Evolutionary conservation across 306 rosid species (phyloP).

Genomic region (Geum urbanum): DNA sequence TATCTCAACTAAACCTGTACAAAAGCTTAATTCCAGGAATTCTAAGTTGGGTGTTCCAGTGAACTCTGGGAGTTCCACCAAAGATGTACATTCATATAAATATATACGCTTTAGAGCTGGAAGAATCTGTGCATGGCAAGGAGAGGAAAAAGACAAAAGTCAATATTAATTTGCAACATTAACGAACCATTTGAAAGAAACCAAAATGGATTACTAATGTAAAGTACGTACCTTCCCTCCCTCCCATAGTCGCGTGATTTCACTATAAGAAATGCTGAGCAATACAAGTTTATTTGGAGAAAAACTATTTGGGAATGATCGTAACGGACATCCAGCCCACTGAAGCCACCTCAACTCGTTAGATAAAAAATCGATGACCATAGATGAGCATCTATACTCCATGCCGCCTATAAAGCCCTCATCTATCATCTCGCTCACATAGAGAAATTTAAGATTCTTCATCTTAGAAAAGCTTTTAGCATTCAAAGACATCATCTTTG

Average conservation of each 20-base stretch:
- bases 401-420: no score
- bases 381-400: no score
- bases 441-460: background rate
- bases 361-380: constrained; percentile 31
- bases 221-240: constrained; percentile 27
- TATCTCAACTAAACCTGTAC: background rate
- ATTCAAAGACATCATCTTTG: constrained; percentile 4
- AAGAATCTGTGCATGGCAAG: background rate
- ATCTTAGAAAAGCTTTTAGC: constrained; percentile 20
- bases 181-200: background rate
- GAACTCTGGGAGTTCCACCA: background rate
- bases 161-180: background rate
- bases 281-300: constrained; percentile 29
- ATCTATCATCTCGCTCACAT: background rate
- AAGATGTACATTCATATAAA: background rate
- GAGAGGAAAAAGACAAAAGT: background rate
- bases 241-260: constrained; percentile 13
- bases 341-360: constrained; percentile 17
- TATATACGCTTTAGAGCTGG: background rate
- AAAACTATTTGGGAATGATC: constrained; percentile 31
- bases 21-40: background rate
- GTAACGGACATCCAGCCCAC: constrained; percentile 32
- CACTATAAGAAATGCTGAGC: constrained; percentile 26
- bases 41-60: background rate
- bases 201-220: no score